phyloP scores from a whole-genome alignment of 257 asterid species.

The Perilla frutescens region DNA sequence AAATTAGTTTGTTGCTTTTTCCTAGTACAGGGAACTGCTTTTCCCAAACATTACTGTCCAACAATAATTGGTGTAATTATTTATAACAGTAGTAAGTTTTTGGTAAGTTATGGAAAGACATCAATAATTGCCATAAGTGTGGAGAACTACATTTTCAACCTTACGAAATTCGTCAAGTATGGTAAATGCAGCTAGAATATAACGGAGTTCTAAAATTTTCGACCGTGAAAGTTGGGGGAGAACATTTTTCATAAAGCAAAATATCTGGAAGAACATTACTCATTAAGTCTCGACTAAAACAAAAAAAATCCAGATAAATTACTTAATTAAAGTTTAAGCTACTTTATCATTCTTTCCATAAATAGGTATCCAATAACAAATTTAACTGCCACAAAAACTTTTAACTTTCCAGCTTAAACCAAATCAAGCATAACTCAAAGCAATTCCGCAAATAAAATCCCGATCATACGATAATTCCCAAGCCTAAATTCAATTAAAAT shows the following conservation, averaged over 20 bases:
- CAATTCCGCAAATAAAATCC: no score
- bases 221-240: no score
- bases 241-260: neutral
- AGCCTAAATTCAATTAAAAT: conserved; percentile 3
- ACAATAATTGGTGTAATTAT: no score
- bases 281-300: neutral
- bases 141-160: neutral
- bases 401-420: no score
- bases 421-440: no score
- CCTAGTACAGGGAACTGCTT: neutral
- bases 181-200: no score
- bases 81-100: no score
- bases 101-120: neutral
- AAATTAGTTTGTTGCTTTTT: neutral
- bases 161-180: no score
- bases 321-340: neutral
- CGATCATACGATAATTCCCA: neutral
- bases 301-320: neutral
- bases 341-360: conserved; percentile 14
- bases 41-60: neutral
- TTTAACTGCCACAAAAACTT: neutral
- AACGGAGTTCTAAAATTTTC: no score
- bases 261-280: no score
- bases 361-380: neutral
- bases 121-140: neutral